Conservation (phyloP, 176 grass and related monocot genomes). For the Panicum miliaceum region DNA sequence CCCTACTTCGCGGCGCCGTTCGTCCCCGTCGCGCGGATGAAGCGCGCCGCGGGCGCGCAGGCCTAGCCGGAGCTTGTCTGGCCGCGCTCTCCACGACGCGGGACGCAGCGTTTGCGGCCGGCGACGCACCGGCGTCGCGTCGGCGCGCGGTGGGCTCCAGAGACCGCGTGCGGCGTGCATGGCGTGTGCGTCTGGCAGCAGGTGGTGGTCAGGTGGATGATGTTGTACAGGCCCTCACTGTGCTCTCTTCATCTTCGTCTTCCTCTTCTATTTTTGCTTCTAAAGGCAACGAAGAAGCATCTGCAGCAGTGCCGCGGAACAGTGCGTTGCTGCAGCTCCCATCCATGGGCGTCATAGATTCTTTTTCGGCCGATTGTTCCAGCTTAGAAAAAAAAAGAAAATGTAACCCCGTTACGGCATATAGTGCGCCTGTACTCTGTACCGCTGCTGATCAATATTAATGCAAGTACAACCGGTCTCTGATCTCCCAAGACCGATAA, state of each 20-base stretch:
- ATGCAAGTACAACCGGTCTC: neutral
- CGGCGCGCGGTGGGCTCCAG: too few relatives aligned
- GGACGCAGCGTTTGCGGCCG: neutral
- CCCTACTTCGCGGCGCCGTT: constrained; percentile 63
- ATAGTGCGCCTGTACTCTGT: neutral
- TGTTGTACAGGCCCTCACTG: neutral
- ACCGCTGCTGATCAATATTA: neutral
- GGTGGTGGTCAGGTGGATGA: too few relatives aligned
- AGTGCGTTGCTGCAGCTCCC: neutral
- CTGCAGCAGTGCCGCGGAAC: neutral
- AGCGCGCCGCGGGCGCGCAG: neutral
- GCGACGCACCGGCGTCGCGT: too few relatives aligned
- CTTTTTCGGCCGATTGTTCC: neutral
- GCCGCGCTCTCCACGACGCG: neutral
- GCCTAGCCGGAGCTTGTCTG: neutral
- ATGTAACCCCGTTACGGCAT: neutral
- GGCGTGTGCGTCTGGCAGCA: neutral
- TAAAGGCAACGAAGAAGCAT: neutral
- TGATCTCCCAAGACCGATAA: neutral
- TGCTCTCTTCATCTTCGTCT: neutral
- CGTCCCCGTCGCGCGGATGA: constrained; percentile 45
- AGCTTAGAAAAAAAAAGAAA: neutral
- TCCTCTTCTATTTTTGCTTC: neutral
- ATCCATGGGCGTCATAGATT: neutral
- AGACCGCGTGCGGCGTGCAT: neutral